Conservation (phyloP, 306 rosid genomes). For the Rosa persica region DNA sequence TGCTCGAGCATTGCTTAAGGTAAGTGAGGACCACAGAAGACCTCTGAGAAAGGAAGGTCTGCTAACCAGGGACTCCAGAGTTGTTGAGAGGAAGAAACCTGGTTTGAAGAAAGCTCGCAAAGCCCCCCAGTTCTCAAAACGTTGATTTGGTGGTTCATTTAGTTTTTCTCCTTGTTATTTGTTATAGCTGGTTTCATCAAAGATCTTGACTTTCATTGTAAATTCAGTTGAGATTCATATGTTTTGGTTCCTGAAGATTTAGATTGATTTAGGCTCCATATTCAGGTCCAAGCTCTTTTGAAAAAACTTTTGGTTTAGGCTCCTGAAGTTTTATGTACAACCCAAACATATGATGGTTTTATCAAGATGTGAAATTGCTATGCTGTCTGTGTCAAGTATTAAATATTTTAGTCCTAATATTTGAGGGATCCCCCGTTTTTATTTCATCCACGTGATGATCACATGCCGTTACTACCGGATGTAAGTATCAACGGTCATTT, state of each 20-base stretch:
- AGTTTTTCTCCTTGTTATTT: background rate
- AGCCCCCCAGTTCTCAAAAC: conserved; percentile 96
- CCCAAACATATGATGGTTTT: background rate
- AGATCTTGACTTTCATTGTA: background rate
- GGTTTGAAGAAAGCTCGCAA: conserved; percentile 98
- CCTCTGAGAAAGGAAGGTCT: conserved; percentile 87
- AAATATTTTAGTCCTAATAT: background rate
- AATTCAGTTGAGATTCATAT: background rate
- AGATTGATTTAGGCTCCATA: background rate
- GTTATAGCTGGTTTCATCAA: background rate
- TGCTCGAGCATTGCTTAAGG: conserved; percentile 91
- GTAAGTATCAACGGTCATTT: too few relatives aligned
- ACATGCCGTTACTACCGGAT: too few relatives aligned
- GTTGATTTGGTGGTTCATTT: conserved; percentile 45
- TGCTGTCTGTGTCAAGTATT: background rate
- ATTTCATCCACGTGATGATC: too few relatives aligned
- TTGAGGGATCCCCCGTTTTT: too few relatives aligned
- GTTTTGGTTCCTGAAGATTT: background rate
- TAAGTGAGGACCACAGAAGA: conserved; percentile 73
- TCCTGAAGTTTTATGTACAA: background rate
- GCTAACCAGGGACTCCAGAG: conserved; percentile 91
- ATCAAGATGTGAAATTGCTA: background rate
- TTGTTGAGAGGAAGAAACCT: conserved; percentile 94
- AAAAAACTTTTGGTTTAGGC: background rate
- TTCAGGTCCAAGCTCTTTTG: background rate